Conservation (phyloP, 2,329 filamentous ascomycete species). For the Aureobasidium zeae region DNA sequence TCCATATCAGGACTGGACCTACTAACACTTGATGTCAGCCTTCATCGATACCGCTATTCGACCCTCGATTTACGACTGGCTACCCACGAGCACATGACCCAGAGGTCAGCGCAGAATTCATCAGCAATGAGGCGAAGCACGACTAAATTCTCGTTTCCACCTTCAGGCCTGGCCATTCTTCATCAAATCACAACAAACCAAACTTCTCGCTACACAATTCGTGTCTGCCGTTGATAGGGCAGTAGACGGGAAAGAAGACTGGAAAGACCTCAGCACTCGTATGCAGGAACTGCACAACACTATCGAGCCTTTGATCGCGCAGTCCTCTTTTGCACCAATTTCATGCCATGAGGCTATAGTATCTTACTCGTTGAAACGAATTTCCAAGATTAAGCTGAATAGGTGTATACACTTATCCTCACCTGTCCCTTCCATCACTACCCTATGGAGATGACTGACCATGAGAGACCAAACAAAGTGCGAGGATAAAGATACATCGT, state of each 20-base stretch:
- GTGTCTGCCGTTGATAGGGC: conserved; percentile 1
- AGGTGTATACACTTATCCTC: conserved; percentile 29
- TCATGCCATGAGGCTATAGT: conserved; percentile 35
- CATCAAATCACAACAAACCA: conserved; percentile 13
- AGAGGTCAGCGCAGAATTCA: background rate
- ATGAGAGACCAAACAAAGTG: conserved; percentile 29
- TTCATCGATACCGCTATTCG: conserved; percentile 37
- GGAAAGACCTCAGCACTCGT: background rate
- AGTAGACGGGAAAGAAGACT: conserved; percentile 3
- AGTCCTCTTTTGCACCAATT: conserved; percentile 16
- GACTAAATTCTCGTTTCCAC: background rate
- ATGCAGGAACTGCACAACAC: conserved; percentile 10
- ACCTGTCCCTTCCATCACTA: too few relatives aligned
- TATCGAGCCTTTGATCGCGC: background rate
- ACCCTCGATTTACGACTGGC: conserved; percentile 38
- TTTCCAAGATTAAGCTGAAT: conserved; percentile 44
- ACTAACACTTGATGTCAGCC: conserved; percentile 25
- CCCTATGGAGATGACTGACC: too few relatives aligned
- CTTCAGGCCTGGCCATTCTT: conserved; percentile 11
- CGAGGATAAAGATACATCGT: conserved; percentile 44
- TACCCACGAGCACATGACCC: conserved; percentile 10
- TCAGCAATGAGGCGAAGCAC: background rate
- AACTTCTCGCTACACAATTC: conserved; percentile 10
- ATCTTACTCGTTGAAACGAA: conserved; percentile 37
- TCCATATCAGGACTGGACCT: background rate